phyloP scores from a whole-genome alignment of 495 filamentous ascomycete species.

The Aspergillus avenaceus region DNA sequence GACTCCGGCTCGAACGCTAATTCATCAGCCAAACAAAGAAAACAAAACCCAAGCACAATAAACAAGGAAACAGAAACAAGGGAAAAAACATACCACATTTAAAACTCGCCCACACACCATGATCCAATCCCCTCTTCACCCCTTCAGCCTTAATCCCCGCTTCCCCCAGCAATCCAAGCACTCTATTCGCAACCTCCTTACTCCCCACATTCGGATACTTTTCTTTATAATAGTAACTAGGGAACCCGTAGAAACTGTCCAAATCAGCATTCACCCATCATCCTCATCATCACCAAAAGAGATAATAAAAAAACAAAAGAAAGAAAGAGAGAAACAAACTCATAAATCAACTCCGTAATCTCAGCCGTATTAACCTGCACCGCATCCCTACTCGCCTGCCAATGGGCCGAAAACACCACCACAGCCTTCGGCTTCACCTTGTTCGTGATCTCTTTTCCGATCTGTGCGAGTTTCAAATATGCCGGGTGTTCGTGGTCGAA shows the following conservation, averaged over 20 bases:
- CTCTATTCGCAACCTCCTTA: constrained; percentile 58
- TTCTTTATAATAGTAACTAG: constrained; percentile 54
- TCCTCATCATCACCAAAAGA: neutral
- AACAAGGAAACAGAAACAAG: neutral
- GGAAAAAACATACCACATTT: constrained; percentile 47
- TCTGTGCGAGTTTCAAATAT: constrained; percentile 60
- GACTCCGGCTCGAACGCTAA: constrained; percentile 62
- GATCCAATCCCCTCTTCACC: constrained; percentile 69
- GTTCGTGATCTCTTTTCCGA: constrained; percentile 76
- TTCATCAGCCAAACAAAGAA: constrained; percentile 1
- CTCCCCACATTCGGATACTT: constrained; percentile 68
- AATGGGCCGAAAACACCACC: constrained; percentile 86
- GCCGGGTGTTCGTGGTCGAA: constrained; percentile 70
- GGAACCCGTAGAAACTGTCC: constrained; percentile 73
- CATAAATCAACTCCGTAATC: constrained; percentile 72
- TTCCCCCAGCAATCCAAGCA: constrained; percentile 54
- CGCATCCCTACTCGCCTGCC: constrained; percentile 58
- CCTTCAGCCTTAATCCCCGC: constrained; percentile 62
- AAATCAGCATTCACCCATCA: neutral
- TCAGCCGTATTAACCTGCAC: constrained; percentile 73
- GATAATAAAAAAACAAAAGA: neutral
- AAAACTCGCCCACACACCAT: constrained; percentile 77
- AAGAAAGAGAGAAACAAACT: constrained; percentile 47
- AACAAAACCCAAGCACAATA: too few species aligned
- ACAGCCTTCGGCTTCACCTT: constrained; percentile 76